Evolutionary conservation across 805 yeast species (phyloP), one percentile per base, ranked within the genome.

Genomic region (Candida odintsovae): DNA sequence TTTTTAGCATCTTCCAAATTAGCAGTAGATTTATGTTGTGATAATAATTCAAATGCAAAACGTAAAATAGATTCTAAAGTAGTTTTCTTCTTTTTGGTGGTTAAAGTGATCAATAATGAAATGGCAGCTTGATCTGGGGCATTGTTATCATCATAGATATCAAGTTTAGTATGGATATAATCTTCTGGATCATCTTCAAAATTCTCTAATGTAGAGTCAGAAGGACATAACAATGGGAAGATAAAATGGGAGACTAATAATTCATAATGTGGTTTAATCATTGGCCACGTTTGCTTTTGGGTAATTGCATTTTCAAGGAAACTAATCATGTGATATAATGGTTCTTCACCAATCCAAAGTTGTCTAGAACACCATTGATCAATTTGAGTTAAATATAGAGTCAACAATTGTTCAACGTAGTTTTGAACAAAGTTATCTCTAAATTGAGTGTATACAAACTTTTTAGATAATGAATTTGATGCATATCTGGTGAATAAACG

Each of bases 141-240:
- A 38, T 70, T 65, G 40, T 66, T 66, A 44, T 85, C 94, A 54
- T 83, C 78, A 58, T 75, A 72, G 38, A 80, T 67, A 62, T 83
- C 89, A 56, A 89, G 73, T 45, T 77, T 77, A 44, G 82, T 71
- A 63, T 88, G 86, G 46, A 92, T 80, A 62, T 88, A 94, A 61
- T 90, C 97, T 46, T 80, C 84, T 4, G 97, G 97, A 56, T 90
- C 97, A 50, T 76, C 80, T 51, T 89, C 95, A 67, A 86, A 90
- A 5, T 78, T 65, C 53, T 86, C 95, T 46, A 88, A 68, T 18
- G 80, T 78, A 7, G 76, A 80, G 45, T 81, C 82, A 8, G 76
- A 72, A 2, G 94, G 86, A 53, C 90, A 78, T 47, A 92, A 65
- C 47, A 85, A 67, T 2, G 96, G 96, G 65, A 76, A 84, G 10